Conservation (phyloP, 1,284 basidiomycete genomes). For the Trichosporon faecale region DNA sequence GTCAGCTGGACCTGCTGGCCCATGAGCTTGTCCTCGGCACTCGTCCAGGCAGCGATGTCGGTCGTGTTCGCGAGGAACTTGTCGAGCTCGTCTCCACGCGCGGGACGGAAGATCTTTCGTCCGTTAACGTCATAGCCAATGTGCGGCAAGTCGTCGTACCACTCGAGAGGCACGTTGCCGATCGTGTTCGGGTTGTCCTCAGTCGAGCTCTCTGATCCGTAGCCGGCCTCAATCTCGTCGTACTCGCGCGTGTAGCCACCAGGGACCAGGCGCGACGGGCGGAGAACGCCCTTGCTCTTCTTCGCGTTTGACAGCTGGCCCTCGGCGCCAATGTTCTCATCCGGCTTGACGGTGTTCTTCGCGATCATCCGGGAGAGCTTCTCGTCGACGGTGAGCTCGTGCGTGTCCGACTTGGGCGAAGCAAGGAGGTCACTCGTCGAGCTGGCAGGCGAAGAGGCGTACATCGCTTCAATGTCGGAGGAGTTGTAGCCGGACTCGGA, state of each 20-base stretch:
- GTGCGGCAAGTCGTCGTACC: conserved; percentile 99
- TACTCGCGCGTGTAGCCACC: conserved; percentile 86
- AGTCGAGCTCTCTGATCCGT: conserved; percentile 94
- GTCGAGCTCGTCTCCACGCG: conserved; percentile 93
- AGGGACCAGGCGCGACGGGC: conserved; percentile 59
- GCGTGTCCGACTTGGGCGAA: conserved; percentile 24
- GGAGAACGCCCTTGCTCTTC: conserved; percentile 42
- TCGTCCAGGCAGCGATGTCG: conserved; percentile 88
- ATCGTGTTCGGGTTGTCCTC: conserved; percentile 96
- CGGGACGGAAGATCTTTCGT: conserved; percentile 88
- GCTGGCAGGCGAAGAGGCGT: conserved; percentile 29
- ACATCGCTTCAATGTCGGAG: conserved; percentile 51
- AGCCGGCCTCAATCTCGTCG: conserved; percentile 91
- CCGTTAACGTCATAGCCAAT: conserved; percentile 96
- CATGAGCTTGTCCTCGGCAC: conserved; percentile 84
- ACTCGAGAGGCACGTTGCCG: conserved; percentile 93
- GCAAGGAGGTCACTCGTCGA: conserved; percentile 11
- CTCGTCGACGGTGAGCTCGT: conserved; percentile 26
- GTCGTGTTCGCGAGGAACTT: conserved; percentile 94
- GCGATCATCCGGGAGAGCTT: conserved; percentile 41
- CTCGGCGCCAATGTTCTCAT: conserved; percentile 46
- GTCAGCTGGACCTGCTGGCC: conserved; percentile 85
- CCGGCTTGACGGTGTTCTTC: conserved; percentile 47
- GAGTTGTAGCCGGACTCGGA: conserved; percentile 52
- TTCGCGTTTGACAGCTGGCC: conserved; percentile 48